Base-by-base conservation (phyloP, 2,329 filamentous ascomycete genomes). In the Calonectria pauciramosa region DNA sequence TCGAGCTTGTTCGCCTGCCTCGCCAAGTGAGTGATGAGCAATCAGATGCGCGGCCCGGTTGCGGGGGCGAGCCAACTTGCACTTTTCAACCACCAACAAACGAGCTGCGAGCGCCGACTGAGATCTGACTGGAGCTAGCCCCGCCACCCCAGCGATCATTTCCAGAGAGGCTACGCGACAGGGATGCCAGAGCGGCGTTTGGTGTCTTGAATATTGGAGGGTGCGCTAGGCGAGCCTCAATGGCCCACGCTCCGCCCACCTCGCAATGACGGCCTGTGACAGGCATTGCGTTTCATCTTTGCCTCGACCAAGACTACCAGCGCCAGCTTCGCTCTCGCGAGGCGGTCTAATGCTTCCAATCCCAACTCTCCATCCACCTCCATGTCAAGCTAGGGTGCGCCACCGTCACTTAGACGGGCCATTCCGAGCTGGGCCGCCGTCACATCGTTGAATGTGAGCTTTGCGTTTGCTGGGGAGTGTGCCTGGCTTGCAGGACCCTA, bases 181-280 rank as follows among this genome's bases (percentile, higher is more conserved):
- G 28, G 60, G 60, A 28, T 65, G 26, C 26, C 20, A 47, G 10
- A 14, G 18, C 32, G 20, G 20, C 34, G 30, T 28, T 60, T 65
- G 38, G 26, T 32, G 41, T 32, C 38, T 65, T 44, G 28, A 47
- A 60, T 59, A 60, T 51, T 49, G 38, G 75, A 44, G 68, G 65
- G 30, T 36, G 23, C 44, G 47, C 65, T 26, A 38, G 26, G 30
- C 44, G 65, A 68, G 41, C 65, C 65, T 68, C 32, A 68, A 26
- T 16, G 47, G 32, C 49, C 49, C 30, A 68, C 47, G 32, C 65
- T n/a, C 65, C 32, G 28, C 41, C 56, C 68, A 70, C 70, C 28
- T 63, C 77, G 77, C 74, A 74, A 68, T 71, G 75, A 18, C 68
- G 47, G 56, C 34, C 52, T 32, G 60, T 65, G 60, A 38, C 34